These are phyloP conservation scores for Xerocomellus amylosporus DNA, from an alignment of 768 basidiomycete species.

Conservation along the genomic window DNA sequence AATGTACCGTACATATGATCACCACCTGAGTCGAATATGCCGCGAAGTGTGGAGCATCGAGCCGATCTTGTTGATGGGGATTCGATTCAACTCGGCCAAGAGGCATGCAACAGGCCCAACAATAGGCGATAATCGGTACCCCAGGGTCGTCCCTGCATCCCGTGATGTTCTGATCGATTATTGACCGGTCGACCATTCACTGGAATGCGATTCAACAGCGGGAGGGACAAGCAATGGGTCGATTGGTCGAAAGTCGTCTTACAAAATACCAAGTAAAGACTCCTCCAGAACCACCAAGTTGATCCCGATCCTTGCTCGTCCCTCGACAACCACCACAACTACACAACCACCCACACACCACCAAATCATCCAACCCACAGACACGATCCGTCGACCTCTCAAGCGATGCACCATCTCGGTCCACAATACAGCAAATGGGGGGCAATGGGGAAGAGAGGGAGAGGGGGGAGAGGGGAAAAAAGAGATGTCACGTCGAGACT, in stretches of 20 bases:
- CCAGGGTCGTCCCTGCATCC: not conserved
- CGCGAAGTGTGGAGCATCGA: too few relatives aligned
- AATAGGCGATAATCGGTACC: not conserved
- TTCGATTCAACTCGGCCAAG: too few relatives aligned
- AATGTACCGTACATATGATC: too few relatives aligned
- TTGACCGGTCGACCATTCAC: not conserved
- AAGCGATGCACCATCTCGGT: conserved; percentile 16
- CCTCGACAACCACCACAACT: conserved; percentile 2
- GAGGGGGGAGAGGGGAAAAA: not conserved
- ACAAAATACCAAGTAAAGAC: conserved; percentile 8
- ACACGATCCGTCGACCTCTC: conserved; percentile 14
- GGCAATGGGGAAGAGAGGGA: not conserved
- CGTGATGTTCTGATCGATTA: not conserved
- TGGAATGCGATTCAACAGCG: not conserved
- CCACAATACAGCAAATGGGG: conserved; percentile 14
- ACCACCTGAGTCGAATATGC: too few relatives aligned
- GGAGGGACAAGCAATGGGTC: conserved; percentile 2
- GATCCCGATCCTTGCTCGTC: conserved; percentile 9
- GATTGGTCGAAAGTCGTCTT: conserved; percentile 9
- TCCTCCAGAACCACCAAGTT: conserved; percentile 2
- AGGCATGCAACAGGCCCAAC: too few relatives aligned
- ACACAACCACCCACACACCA: conserved; percentile 5
- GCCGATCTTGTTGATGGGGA: too few relatives aligned
- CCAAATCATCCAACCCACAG: conserved; percentile 12
- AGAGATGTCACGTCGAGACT: conserved; percentile 22